A percentile compares a stretch with the other conserved stretches of the same genome.
Evolutionary conservation across 129 eudicot genomes (phyloP).

Genomic region (Oenanthe sinensis): DNA sequence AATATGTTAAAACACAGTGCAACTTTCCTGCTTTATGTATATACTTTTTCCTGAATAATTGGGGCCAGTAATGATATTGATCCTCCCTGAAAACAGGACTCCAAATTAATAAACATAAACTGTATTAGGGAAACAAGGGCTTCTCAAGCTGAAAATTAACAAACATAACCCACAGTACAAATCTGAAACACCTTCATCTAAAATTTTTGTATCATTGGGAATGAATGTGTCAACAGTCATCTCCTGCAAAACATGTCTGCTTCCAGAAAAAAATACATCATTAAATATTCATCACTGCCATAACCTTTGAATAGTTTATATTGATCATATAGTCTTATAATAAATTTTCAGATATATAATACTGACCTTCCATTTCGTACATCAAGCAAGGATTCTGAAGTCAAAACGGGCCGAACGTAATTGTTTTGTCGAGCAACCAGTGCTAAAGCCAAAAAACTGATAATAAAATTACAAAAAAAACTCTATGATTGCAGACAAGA

Average conservation of each 20-base stretch:
- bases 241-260: slow-evolving; percentile 97
- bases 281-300: slow-evolving; percentile 3
- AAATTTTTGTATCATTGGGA: slow-evolving; percentile 84
- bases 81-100: slow-evolving; percentile 45
- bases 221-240: slow-evolving; percentile 94
- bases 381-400: slow-evolving; percentile 60
- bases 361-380: slow-evolving; percentile 86
- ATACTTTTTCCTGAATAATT: slow-evolving; percentile 96
- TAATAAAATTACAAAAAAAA: neutral
- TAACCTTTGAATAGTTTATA: slow-evolving; percentile 3
- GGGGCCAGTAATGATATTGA: slow-evolving; percentile 86
- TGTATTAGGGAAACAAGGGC: neutral
- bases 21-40: slow-evolving; percentile 82
- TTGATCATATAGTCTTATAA: slow-evolving; percentile 2
- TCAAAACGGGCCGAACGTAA: slow-evolving; percentile 72
- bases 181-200: slow-evolving; percentile 47
- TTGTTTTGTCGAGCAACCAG: slow-evolving; percentile 92
- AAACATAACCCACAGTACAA: slow-evolving; percentile 4
- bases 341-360: neutral
- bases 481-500: neutral
- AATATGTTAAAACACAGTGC: neutral
- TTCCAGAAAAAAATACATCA: slow-evolving; percentile 13
- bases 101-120: slow-evolving; percentile 6
- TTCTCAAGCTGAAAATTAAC: slow-evolving; percentile 3
- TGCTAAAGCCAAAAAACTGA: slow-evolving; percentile 73